Base-by-base conservation (phyloP, 2,329 filamentous ascomycete species). In the Nigrospora oryzae region DNA sequence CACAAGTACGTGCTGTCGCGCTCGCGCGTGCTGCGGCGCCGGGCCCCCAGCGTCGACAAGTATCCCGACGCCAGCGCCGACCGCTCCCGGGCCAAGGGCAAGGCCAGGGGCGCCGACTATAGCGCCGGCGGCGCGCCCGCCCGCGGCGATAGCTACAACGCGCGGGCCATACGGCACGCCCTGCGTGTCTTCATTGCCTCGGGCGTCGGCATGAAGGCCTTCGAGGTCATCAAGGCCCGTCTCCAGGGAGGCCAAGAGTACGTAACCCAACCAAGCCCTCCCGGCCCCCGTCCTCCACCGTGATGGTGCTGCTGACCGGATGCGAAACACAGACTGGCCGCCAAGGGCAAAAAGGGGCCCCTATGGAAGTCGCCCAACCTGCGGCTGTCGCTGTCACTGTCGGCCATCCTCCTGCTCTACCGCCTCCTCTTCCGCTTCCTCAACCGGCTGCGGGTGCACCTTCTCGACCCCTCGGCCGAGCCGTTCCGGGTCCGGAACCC, bases 391-490 rank as follows among this genome's bases (percentile, higher is more conserved):
- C 71, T 90, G 10, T 93, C 89, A 0, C 74, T 96, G 13, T 90
- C 89, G 14, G 77, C 86, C 3, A 89, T 96, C 51, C 75, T 97
- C 16, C 79, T 97, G 37, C 79, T 95, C 49, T 93, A 98, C 63
- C 82, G 93, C 30, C 73, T 95, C 1, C 80, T 97, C 23, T 89
- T 91, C 67, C 87, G 91, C 47, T 95, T 97, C 72, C 86, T 97
- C 56, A 78, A 79, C 23, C 80, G 88, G 28, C 70, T 97, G 37
- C 83, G 91, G 40, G 73, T 77, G 2, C 88, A 89, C 51, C 73
- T 98, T 4, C 79, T 94, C 36, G 83, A 85, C 33, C 78, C 87
- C n/a, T 79, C 87, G 46, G 89, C 90, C 1, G 76, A 78, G 44
- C 84, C 87, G 0, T 96, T 97, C 65, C 79, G 89, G 13, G 71